These are phyloP conservation scores for Fusarium staphyleae DNA, from an alignment of 2,329 filamentous ascomycete species.

Conservation along the genomic window DNA sequence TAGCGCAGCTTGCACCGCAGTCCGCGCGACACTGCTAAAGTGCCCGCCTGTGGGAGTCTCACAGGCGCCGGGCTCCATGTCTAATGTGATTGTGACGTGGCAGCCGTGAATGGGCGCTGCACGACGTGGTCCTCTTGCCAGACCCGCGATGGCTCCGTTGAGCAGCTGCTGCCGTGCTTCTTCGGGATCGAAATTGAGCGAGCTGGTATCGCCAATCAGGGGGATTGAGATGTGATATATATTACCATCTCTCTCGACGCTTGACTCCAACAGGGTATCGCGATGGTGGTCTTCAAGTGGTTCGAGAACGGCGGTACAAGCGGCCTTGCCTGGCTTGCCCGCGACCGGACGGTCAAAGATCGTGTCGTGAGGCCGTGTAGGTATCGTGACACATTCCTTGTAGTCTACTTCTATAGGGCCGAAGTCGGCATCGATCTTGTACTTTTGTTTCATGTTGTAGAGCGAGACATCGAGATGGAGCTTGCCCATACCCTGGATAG, in stretches of 20 bases:
- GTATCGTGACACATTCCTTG: constrained; percentile 75
- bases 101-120: constrained; percentile 82
- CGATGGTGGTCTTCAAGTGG: constrained; percentile 59
- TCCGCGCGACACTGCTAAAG: constrained; percentile 67
- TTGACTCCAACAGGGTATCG: constrained; percentile 50
- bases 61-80: constrained; percentile 63
- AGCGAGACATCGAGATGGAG: constrained; percentile 93
- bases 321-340: constrained; percentile 79
- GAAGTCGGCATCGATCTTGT: constrained; percentile 87
- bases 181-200: constrained; percentile 57
- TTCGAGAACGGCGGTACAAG: constrained; percentile 72
- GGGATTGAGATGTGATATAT: constrained; percentile 63
- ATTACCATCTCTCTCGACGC: constrained; percentile 73
- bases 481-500: constrained; percentile 95
- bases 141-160: constrained; percentile 82
- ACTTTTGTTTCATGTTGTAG: constrained; percentile 85
- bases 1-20: constrained; percentile 73
- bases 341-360: constrained; percentile 82
- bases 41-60: constrained; percentile 70
- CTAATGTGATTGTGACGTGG: constrained; percentile 72
- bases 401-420: constrained; percentile 95
- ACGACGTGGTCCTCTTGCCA: constrained; percentile 83
- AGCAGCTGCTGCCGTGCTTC: constrained; percentile 67
- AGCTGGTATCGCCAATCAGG: constrained; percentile 57
- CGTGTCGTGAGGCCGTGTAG: constrained; percentile 63